These are phyloP conservation scores for Ligustrum vulgare DNA, from an alignment of 257 asterid species.

Conservation along the genomic window DNA sequence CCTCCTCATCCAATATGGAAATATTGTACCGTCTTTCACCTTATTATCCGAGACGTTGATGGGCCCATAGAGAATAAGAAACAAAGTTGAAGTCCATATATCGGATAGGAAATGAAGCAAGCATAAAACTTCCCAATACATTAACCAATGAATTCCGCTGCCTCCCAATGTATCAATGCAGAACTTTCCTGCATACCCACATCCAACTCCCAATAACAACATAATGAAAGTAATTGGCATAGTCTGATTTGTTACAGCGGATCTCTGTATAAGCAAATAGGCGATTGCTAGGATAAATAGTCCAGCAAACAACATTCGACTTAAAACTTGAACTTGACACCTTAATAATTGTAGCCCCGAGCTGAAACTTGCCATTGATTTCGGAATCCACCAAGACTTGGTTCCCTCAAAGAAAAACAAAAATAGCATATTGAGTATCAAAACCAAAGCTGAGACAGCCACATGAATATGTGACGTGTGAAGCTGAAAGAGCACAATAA, in stretches of 20 bases:
- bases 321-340: slow-evolving; percentile 72
- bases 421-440: neutral
- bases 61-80: slow-evolving; percentile 60
- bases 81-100: slow-evolving; percentile 48
- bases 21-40: neutral
- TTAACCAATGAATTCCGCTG: slow-evolving; percentile 64
- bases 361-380: slow-evolving; percentile 52
- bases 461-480: neutral
- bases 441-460: neutral
- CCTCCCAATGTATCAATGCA: slow-evolving; percentile 89
- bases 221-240: slow-evolving; percentile 87
- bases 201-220: slow-evolving; percentile 54
- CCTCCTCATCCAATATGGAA: slow-evolving; percentile 69
- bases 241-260: slow-evolving; percentile 59
- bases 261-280: slow-evolving; percentile 60
- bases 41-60: slow-evolving; percentile 41
- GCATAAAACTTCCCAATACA: slow-evolving; percentile 70
- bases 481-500: neutral
- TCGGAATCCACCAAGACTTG: slow-evolving; percentile 83
- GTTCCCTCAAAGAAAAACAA: slow-evolving; percentile 43
- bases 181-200: slow-evolving; percentile 75
- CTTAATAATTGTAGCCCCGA: slow-evolving; percentile 59
- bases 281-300: slow-evolving; percentile 57
- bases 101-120: slow-evolving; percentile 64
- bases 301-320: slow-evolving; percentile 70